These are phyloP conservation scores for Phylloporus arenicola DNA, from an alignment of 768 basidiomycete genomes.

Conservation along the genomic window DNA sequence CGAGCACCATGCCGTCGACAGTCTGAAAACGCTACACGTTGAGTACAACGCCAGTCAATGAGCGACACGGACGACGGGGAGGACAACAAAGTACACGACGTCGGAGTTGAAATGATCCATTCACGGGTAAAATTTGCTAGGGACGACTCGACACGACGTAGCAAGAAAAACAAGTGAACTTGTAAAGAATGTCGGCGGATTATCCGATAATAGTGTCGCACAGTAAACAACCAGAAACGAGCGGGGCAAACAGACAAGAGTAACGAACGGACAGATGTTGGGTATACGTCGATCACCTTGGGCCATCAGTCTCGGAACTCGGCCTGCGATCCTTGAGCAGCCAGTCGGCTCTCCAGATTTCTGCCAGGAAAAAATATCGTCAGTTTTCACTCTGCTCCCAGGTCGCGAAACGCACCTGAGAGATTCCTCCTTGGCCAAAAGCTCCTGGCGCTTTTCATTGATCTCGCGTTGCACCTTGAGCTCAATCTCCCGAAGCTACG, in stretches of 20 bases:
- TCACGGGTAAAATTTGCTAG: constrained; percentile 17
- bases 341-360: constrained; percentile 86
- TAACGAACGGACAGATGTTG: constrained; percentile 30
- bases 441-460: constrained; percentile 93
- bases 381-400: neutral
- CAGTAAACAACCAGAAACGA: constrained; percentile 31
- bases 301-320: constrained; percentile 66
- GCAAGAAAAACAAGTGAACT: constrained; percentile 29
- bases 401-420: constrained; percentile 53
- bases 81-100: constrained; percentile 9
- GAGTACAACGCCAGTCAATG: constrained; percentile 6
- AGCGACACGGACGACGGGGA: constrained; percentile 7
- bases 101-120: constrained; percentile 26
- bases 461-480: constrained; percentile 97
- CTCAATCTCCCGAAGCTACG: constrained; percentile 91
- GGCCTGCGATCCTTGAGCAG: constrained; percentile 78
- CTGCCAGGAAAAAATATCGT: constrained; percentile 32
- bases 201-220: constrained; percentile 33
- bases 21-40: constrained; percentile 5
- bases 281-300: constrained; percentile 31
- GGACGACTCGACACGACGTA: constrained; percentile 18
- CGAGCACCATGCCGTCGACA: constrained; percentile 24
- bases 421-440: constrained; percentile 94
- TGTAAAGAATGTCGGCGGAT: constrained; percentile 34
- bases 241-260: constrained; percentile 32